These are phyloP conservation scores for Xylariaceae sp. DNA, from an alignment of 2,329 filamentous ascomycete genomes.

Conservation along the genomic window DNA sequence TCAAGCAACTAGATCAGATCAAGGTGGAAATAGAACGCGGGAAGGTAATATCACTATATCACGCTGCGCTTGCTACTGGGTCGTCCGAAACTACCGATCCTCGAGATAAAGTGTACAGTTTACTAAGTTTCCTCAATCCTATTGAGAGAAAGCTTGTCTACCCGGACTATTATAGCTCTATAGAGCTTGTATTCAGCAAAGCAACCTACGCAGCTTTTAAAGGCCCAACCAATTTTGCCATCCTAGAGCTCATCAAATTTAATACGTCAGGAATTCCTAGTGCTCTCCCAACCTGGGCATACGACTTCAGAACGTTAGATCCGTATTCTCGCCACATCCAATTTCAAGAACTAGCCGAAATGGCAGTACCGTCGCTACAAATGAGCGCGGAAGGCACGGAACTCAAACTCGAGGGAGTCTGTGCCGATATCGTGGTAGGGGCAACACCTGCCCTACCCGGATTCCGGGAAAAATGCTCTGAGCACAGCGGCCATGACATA, in stretches of 20 bases:
- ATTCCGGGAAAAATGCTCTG: neutral
- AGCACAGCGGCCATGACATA: neutral
- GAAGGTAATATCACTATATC: neutral
- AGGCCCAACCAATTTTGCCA: neutral
- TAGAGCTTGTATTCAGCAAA: neutral
- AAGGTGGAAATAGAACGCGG: neutral
- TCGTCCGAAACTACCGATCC: neutral
- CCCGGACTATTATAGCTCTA: neutral
- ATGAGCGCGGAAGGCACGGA: neutral
- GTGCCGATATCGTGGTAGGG: neutral
- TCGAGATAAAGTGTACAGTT: constrained; percentile 1
- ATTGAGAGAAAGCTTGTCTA: neutral
- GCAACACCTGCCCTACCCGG: neutral
- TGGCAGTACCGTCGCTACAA: neutral
- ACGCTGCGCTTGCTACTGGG: neutral
- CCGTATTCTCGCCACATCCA: too few relatives aligned
- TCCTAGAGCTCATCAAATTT: constrained; percentile 1
- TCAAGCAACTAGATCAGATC: neutral
- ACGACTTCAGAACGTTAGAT: too few relatives aligned
- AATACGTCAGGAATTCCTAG: neutral
- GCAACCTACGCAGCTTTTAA: constrained; percentile 3
- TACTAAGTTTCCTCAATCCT: neutral
- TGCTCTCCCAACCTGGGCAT: neutral
- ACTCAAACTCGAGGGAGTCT: neutral
- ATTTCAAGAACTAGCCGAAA: neutral